Percentiles rank a stretch among this genome's conserved stretches.
phyloP scores from a whole-genome alignment of 257 asterid genomes.

The Nicotiana undulata region DNA sequence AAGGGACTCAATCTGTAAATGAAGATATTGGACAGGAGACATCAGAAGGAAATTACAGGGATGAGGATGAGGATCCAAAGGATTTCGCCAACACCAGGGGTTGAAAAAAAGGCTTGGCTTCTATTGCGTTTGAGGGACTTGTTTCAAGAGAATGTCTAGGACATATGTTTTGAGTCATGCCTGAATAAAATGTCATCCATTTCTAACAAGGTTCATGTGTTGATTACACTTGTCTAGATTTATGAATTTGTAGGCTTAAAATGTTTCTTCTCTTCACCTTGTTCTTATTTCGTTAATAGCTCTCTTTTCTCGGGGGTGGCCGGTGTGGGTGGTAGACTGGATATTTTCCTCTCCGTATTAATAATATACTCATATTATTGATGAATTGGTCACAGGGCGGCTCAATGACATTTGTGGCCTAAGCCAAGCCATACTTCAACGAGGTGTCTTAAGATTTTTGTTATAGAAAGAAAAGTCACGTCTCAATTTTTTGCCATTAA shows the following conservation, averaged over 20 bases:
- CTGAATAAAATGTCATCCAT: neutral
- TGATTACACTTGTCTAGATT: neutral
- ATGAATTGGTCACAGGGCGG: no score
- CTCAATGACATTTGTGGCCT: no score
- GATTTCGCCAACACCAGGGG: constrained; percentile 18
- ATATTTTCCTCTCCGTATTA: neutral
- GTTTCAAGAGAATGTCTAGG: neutral
- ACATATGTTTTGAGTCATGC: neutral
- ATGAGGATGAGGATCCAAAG: constrained; percentile 8
- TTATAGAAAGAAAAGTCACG: no score
- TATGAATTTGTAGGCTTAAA: neutral
- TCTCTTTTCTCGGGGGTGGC: no score
- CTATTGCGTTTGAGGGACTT: neutral
- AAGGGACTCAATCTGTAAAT: neutral
- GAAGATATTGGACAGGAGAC: constrained; percentile 6
- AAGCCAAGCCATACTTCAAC: no score
- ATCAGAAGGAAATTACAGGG: constrained; percentile 9
- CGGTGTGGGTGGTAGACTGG: neutral
- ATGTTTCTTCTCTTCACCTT: neutral
- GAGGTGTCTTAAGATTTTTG: no score
- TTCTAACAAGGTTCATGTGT: neutral
- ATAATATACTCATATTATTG: neutral
- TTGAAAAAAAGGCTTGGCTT: neutral
- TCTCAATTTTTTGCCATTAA: no score
- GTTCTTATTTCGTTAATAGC: neutral